These are phyloP conservation scores for Emmonsia crescens DNA, from an alignment of 2,329 filamentous ascomycete genomes.

Conservation along the genomic window DNA sequence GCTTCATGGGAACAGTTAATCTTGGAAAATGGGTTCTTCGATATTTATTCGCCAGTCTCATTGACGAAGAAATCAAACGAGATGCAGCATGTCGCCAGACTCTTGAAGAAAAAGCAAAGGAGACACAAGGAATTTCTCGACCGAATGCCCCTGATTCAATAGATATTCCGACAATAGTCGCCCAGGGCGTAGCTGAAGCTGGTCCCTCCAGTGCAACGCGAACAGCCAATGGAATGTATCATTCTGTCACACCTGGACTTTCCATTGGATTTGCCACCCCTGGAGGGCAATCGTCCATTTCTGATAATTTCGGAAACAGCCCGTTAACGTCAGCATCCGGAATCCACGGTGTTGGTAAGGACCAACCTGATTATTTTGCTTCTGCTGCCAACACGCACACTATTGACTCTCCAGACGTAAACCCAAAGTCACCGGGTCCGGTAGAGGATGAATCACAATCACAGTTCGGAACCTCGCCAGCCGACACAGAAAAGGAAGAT, in stretches of 20 bases:
- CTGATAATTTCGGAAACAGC: conserved; percentile 23
- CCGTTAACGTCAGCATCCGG: conserved; percentile 23
- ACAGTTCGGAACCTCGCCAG: conserved; percentile 17
- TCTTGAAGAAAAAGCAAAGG: conserved; percentile 53
- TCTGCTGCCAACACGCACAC: conserved; percentile 1
- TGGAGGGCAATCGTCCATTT: conserved; percentile 15
- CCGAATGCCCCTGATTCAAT: conserved; percentile 52
- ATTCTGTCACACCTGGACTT: conserved; percentile 60
- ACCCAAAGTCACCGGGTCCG: conserved; percentile 16
- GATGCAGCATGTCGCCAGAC: conserved; percentile 64
- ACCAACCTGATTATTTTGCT: conserved; percentile 10
- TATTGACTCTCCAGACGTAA: conserved; percentile 16
- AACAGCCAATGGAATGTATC: conserved; percentile 49
- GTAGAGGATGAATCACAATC: conserved; percentile 10
- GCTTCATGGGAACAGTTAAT: conserved; percentile 52
- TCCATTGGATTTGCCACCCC: conserved; percentile 70
- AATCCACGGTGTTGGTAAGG: background rate
- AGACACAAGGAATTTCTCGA: conserved; percentile 45
- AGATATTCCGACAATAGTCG: conserved; percentile 36
- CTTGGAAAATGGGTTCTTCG: conserved; percentile 93
- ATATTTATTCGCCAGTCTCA: conserved; percentile 78
- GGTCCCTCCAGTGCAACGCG: conserved; percentile 38
- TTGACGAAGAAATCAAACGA: conserved; percentile 79
- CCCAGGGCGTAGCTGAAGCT: conserved; percentile 1
- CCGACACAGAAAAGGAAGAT: conserved; percentile 40